Base-by-base conservation (phyloP, 345 rosid species). In the Sisymbrium irio region DNA sequence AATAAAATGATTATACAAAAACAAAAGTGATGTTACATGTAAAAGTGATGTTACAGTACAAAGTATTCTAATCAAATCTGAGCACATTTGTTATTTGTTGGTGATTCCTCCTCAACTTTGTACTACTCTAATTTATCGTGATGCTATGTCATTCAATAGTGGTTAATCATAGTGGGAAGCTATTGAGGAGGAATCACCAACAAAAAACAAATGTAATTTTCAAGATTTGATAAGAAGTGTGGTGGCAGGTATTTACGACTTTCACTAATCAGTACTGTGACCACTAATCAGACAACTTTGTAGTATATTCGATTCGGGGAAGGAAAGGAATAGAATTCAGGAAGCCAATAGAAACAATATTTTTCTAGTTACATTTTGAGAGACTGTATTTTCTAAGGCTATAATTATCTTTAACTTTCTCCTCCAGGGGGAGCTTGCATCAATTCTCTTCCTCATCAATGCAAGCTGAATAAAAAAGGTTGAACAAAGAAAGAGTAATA, bases 401-500 rank as follows among this genome's bases (percentile, higher is more conserved):
- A 54, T 33, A 1, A 27, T 3, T 20, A 50, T 30, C 20, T 50
- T 62, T 40, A 62, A 72, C 20, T 20, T 20, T 1, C 33, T 54
- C 37, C 47, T 55, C 47, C 54, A 55, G 15, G 12, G 9, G 9
- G 39, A 73, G 8, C 41, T 66, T 40, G 56, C 56, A 75, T 68
- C 74, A 68, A 11, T 3, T 32, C 7, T 60, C 69, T 12, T 75
- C 79, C 15, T 68, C 63, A 61, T 33, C 74, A 75, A 60, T 41
- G 63, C 74, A 75, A 49, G 56, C 79, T 75, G 69, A 30, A 30
- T 22, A 22, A 7, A 71, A 15, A 22, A 28, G n/a, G 32, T 4
- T 28, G 40, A 56, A 28, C 18, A 65, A 12, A 60, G 41, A 57
- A 57, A 9, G 41, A 57, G 41, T 19, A 35, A 35, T 33, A 27